phyloP scores from a whole-genome alignment of 441 rosid species.

The Caryocar brasiliense region DNA sequence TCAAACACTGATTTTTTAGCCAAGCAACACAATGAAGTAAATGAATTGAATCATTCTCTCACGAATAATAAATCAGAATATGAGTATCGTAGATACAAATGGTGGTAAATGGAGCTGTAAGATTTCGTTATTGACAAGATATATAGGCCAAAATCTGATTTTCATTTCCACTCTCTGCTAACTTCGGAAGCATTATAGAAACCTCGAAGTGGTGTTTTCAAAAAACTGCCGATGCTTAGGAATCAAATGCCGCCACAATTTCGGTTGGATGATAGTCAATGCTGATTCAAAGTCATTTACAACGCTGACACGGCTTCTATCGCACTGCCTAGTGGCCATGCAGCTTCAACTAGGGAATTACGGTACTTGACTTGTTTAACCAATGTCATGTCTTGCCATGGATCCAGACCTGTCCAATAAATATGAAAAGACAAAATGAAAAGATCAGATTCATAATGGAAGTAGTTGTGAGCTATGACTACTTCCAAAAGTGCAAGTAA shows the following conservation, averaged over 20 bases:
- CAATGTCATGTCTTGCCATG: conserved; percentile 70
- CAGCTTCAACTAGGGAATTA: conserved; percentile 67
- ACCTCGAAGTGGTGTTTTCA: neutral
- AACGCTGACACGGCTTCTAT: conserved; percentile 75
- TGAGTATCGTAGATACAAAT: conserved; percentile 25
- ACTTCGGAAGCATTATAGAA: conserved; percentile 4
- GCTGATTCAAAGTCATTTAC: conserved; percentile 5
- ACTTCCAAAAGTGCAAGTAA: neutral
- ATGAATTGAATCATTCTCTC: conserved; percentile 21
- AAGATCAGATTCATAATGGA: neutral
- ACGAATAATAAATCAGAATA: conserved; percentile 16
- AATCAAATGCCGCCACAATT: neutral
- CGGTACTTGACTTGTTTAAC: conserved; percentile 73
- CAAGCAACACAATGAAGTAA: conserved; percentile 17
- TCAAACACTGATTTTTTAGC: neutral
- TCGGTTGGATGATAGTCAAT: neutral
- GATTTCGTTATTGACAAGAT: conserved; percentile 18
- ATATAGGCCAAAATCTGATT: conserved; percentile 16
- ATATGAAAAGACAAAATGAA: neutral
- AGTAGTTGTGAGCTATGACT: neutral
- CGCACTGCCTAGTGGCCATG: conserved; percentile 99
- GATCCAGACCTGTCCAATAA: conserved; percentile 46
- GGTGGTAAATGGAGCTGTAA: conserved; percentile 16
- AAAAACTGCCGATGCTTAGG: neutral
- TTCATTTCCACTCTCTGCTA: conserved; percentile 2